Percentiles rank a stretch among this genome's conserved stretches.
These are phyloP conservation scores for Carex myosuroides DNA, from an alignment of 176 grass and related monocot genomes.

Conservation along the genomic window DNA sequence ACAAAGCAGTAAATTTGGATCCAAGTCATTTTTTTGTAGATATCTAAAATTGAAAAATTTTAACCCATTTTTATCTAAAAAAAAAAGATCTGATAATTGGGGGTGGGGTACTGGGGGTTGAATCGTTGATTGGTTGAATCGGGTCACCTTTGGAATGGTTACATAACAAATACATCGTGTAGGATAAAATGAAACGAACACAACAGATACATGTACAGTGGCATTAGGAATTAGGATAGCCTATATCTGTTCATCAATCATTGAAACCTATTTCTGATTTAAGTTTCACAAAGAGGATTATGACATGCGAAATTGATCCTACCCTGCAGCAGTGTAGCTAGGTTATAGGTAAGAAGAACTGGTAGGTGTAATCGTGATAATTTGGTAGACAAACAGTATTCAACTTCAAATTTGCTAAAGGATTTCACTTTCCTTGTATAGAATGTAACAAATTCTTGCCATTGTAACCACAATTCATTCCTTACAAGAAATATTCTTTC, in stretches of 20 bases:
- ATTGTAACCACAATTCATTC: neutral
- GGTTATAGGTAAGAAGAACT: neutral
- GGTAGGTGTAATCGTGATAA: neutral
- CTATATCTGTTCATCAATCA: constrained; percentile 56
- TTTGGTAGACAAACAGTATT: neutral
- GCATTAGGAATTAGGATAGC: constrained; percentile 13
- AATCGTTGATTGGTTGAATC: neutral
- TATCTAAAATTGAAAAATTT: too few relatives aligned
- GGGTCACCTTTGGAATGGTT: constrained; percentile 28
- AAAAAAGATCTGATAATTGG: neutral
- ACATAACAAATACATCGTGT: neutral
- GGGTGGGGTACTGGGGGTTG: neutral
- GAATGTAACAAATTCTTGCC: neutral
- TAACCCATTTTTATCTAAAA: neutral
- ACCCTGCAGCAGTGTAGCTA: neutral
- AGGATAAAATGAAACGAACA: neutral
- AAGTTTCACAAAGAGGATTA: neutral
- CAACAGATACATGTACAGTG: constrained; percentile 3
- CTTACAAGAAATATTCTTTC: neutral
- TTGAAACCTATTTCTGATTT: constrained; percentile 41
- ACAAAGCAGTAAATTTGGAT: too few relatives aligned
- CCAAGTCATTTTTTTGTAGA: too few relatives aligned
- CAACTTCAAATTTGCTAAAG: neutral
- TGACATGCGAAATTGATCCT: neutral
- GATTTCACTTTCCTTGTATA: neutral